phyloP scores from a whole-genome alignment of 257 asterid genomes.

The Solanum tarapatanum region DNA sequence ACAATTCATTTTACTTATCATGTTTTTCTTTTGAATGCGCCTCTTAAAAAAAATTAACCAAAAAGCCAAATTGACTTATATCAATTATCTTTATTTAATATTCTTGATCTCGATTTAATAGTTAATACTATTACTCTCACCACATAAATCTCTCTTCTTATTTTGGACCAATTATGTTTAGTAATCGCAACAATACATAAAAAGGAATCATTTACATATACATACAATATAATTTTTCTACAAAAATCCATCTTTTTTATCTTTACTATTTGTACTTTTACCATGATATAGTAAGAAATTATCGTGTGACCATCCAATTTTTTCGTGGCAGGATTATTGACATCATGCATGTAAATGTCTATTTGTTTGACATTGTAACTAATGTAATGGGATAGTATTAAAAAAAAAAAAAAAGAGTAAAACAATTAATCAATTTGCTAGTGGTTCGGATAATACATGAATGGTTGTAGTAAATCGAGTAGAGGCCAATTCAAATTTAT shows the following conservation, averaged over 20 bases:
- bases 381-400: background rate
- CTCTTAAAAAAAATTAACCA: background rate
- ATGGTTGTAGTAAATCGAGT: background rate
- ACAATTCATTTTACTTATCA: no score
- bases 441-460: background rate
- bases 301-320: background rate
- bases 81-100: no score
- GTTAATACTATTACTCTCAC: no score
- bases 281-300: background rate
- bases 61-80: background rate
- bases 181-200: no score
- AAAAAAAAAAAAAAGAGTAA: background rate
- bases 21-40: no score
- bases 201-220: no score
- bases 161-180: no score
- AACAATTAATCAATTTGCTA: background rate
- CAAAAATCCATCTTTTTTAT: background rate
- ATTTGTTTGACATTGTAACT: background rate
- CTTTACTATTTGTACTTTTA: background rate
- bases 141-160: no score
- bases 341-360: no score
- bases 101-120: no score
- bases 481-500: background rate
- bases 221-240: no score
- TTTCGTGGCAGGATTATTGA: background rate